Evolutionary conservation across 2,329 filamentous ascomycete species (phyloP), one percentile per base, ranked within the genome.

Genomic region (Lojkania enalia): DNA sequence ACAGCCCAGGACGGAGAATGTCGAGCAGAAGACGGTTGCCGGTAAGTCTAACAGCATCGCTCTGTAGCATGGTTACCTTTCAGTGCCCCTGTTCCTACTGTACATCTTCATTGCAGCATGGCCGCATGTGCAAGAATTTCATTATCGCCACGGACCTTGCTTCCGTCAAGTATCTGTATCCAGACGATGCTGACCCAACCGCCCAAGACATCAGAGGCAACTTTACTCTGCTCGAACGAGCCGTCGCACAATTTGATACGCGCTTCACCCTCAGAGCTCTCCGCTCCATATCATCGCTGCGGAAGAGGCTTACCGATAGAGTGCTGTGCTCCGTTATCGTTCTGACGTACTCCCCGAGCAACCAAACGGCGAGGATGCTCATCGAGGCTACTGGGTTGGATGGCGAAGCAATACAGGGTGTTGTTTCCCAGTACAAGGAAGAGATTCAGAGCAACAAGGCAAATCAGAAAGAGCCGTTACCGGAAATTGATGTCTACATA

Each of bases 241-340:
- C 91, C 56, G 92, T 99, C 54, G 80, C 85, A 55, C 84, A 95
- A 61, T 99, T 97, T 71, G 94, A 99, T 74, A 84, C 91, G 48
- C 86, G 94, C 77, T 99, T 96, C 75, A 90, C 92, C 45, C 86
- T 99, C 54, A 84, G 94, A 67, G 94, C 94, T 51, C 82, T 99
- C 54, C 87, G 94, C 63, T 95, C 91, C 60, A 95, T 97, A 75
- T 96, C 94, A 30, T 91, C 90, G 43, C 85, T 97, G 70, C 90
- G 94, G 70, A 97, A 97, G 79, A 84, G 89, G 57, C 80, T 96
- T 58, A 88, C 86, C 12, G 82, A 88, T 46, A 88, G 92, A 58
- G 85, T 95, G 58, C 78, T 96, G 57, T 82, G 85, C 39, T 84
- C 88, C 71, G 86, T 87, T 62, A 87, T 96, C 64, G 83, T 84